Conservation (phyloP, 805 yeast genomes). For the Isabelozyma pseudorhagii region DNA sequence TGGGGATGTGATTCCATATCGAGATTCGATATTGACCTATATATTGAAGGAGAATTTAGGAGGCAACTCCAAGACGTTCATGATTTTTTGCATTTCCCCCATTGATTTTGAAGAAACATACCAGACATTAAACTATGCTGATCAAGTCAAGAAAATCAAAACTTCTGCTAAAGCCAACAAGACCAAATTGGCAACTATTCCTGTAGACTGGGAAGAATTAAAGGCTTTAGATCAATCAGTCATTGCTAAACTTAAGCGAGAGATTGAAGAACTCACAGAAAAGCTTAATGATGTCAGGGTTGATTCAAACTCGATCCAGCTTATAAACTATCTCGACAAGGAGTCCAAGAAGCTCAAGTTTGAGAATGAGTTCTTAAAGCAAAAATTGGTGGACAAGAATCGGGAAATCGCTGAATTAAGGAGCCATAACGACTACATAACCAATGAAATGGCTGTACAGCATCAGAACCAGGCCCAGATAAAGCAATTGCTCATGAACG, state of each 20-base stretch:
- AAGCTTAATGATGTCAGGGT: conserved; percentile 14
- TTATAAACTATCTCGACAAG: conserved; percentile 29
- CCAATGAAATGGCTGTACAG: neutral
- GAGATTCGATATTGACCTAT: conserved; percentile 78
- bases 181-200: conserved; percentile 20
- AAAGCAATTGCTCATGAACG: neutral
- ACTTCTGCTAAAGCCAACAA: conserved; percentile 53
- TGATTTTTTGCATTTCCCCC: conserved; percentile 86
- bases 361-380: conserved; percentile 31
- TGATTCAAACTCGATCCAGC: conserved; percentile 16
- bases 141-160: conserved; percentile 65
- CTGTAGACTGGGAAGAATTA: conserved; percentile 31
- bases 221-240: conserved; percentile 22
- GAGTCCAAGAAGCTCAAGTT: conserved; percentile 27
- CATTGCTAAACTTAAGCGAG: conserved; percentile 25
- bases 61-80: conserved; percentile 82
- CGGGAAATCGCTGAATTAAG: neutral
- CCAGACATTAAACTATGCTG: conserved; percentile 76
- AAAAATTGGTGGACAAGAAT: conserved; percentile 7
- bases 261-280: conserved; percentile 27
- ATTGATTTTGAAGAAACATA: conserved; percentile 73
- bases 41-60: conserved; percentile 71
- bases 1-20: conserved; percentile 49
- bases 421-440: neutral
- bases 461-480: neutral